These are phyloP conservation scores for Exidia glandulosa DNA, from an alignment of 768 basidiomycete genomes.

Conservation along the genomic window DNA sequence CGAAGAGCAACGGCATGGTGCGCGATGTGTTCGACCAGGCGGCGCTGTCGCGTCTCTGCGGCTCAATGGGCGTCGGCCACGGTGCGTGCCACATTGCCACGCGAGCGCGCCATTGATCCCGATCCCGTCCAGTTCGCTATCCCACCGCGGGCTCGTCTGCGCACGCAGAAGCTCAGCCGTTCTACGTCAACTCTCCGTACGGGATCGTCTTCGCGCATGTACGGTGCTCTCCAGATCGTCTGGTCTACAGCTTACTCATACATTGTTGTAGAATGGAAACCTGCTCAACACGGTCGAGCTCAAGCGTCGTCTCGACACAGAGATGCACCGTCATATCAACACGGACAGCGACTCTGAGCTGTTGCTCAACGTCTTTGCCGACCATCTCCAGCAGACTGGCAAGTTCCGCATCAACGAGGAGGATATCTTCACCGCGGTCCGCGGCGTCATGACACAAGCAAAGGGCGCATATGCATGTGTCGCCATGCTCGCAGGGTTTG, in stretches of 20 bases:
- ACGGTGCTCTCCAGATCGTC: conserved; percentile 20
- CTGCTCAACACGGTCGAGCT: conserved; percentile 84
- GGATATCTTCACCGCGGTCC: conserved; percentile 92
- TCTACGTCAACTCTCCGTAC: conserved; percentile 99
- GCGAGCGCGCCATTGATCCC: background rate
- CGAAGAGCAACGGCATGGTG: conserved; percentile 99
- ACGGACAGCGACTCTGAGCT: conserved; percentile 97
- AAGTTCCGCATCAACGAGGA: conserved; percentile 99
- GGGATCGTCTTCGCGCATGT: conserved; percentile 98
- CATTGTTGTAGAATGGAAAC: conserved; percentile 74
- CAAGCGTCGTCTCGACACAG: conserved; percentile 90
- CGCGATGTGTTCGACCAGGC: conserved; percentile 86
- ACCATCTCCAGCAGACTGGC: conserved; percentile 95
- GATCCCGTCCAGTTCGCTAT: conserved; percentile 62
- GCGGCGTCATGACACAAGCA: conserved; percentile 78
- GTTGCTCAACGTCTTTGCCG: conserved; percentile 92
- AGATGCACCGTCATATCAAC: conserved; percentile 96
- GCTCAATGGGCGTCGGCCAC: conserved; percentile 96
- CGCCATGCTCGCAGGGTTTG: conserved; percentile 98
- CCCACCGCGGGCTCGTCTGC: conserved; percentile 97
- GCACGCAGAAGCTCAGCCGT: conserved; percentile 95
- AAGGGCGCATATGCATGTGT: conserved; percentile 94
- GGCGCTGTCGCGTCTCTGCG: conserved; percentile 65
- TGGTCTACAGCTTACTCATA: background rate
- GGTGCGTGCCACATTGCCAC: conserved; percentile 37